Evolutionary conservation across 495 filamentous ascomycete genomes (phyloP), one percentile per base, ranked within the genome.

Genomic region (Xylona heveae): DNA sequence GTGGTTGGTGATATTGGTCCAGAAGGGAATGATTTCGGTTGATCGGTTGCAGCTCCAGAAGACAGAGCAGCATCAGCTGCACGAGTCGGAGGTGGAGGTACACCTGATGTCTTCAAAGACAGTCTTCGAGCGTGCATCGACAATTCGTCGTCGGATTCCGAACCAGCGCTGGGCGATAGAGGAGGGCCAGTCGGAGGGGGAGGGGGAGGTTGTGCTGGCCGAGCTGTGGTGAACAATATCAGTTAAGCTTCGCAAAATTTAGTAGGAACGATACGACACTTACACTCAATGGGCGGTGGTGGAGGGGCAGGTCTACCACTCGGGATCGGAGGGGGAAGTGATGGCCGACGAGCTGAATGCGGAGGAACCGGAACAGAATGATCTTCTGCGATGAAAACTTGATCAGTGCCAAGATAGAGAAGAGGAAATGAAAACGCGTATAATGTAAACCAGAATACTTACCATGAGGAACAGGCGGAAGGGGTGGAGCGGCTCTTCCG

Each of bases 111-210:
- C 20, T 53, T 53, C 26, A 66, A 33, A 6, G 64, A 67, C 22
- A 59, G 28, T 28, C 25, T 61, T 30, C 47, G 47, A 16, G 70
- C 57, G 39, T 64, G 62, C 30, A 68, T 53, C n/a, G 81, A 88
- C 51, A 91, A 57, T 46, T 97, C 88, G 52, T 95, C 90, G 51
- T 91, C 90, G 6, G 85, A 93, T 45, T 74, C 80, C 5, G 84
- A 90, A 17, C 84, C 85, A 36, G 69, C 62, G 39, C 72, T 83
- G 19, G 65, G 72, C 25, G 79, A 78, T 30, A 58, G 53, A 28
- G 63, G n/a, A n/a, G n/a, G n/a, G n/a, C n/a, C 49, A 33, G 53
- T 54, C 25, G 61, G 59, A 23, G 58, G 57, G 13, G 58, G 54
- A 39, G 55, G 50, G 26, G 30, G 28, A 24, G 69, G 62, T 38